Evolutionary conservation across 208 protist genomes (phyloP), one percentile per base, ranked within the genome.

Genomic region (Paratrypanosoma confusum): DNA sequence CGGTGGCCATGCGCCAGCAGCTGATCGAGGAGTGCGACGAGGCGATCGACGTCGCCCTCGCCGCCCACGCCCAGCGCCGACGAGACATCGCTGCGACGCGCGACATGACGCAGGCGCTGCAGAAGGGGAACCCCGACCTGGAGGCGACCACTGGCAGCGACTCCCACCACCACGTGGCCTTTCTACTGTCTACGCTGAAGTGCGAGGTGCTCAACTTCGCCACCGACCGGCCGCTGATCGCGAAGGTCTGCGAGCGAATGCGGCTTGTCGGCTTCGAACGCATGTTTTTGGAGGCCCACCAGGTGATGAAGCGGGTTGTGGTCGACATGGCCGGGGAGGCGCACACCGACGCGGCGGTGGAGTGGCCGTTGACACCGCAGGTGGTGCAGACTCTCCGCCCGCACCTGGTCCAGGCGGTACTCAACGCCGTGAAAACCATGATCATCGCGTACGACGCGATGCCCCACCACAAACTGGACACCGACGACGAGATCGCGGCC

Each of bases 391-490:
- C 8, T 6, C 49, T 53, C 13, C 7, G 8, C 8, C 13, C 14
- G 40, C 47, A 53, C 40, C 39, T 34, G n/a, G 29, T 10, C n/a
- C 7, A 38, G 35, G 41, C 40, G 5, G 41, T 53, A 14, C 47
- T 53, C 13, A 10, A 37, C 6, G 35, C 47, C 7, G 26, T 53
- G 7, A 53, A 53, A 20, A 52, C 39, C 6, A 51, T 53, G 41
- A 52, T 53, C 22, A 50, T 53, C 10, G n/a, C 34, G 10, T 53
- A 39, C 8, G 47, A 53, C 47, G 6, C 38, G 8, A 47, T 53
- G 34, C 10, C 21, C 8, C 7, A 29, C 7, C 5, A 49, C 10
- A n/a, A 25, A 11, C 40, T 53, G 13, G 40, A 47, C 7, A 51
- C 47, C 23, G 47, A 53, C 41, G 47, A 53, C 8, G 47, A 53